Conservation (phyloP, 2,329 filamentous ascomycete genomes). For the Fusarium pseudoanthophilum region DNA sequence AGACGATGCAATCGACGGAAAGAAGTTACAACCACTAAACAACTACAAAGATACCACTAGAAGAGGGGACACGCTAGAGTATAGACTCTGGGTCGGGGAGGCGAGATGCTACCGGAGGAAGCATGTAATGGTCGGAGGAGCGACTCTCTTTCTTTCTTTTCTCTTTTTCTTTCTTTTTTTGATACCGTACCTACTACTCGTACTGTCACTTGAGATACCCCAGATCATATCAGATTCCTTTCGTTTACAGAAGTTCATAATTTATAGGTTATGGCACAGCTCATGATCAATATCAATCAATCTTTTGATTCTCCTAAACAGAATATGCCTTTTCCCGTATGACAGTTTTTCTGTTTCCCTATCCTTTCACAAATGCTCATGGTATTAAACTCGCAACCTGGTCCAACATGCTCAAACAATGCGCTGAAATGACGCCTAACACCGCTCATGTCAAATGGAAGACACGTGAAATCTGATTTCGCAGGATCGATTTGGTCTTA, state of each 20-base stretch:
- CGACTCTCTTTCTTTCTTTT: slow-evolving; percentile 20
- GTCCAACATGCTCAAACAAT: slow-evolving; percentile 12
- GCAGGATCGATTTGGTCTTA: neutral
- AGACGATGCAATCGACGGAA: slow-evolving; percentile 11
- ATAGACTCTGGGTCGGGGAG: slow-evolving; percentile 15
- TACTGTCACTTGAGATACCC: slow-evolving; percentile 47
- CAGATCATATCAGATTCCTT: slow-evolving; percentile 31
- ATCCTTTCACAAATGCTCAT: neutral
- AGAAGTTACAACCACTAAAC: slow-evolving; percentile 21
- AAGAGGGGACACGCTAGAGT: slow-evolving; percentile 23
- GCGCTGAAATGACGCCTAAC: neutral
- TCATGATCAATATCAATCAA: slow-evolving; percentile 25
- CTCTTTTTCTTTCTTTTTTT: slow-evolving; percentile 16
- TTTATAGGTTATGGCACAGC: slow-evolving; percentile 21
- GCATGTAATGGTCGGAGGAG: slow-evolving; percentile 38
- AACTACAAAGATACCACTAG: slow-evolving; percentile 33
- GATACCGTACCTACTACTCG: slow-evolving; percentile 37
- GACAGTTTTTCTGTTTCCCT: neutral
- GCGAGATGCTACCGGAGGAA: neutral
- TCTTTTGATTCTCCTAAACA: slow-evolving; percentile 7
- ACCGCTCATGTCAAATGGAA: neutral
- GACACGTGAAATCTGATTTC: neutral
- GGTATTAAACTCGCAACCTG: slow-evolving; percentile 1
- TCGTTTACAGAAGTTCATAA: slow-evolving; percentile 41
- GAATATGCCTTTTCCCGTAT: neutral